phyloP scores from a whole-genome alignment of 768 basidiomycete species.

The Calocera viscosa region DNA sequence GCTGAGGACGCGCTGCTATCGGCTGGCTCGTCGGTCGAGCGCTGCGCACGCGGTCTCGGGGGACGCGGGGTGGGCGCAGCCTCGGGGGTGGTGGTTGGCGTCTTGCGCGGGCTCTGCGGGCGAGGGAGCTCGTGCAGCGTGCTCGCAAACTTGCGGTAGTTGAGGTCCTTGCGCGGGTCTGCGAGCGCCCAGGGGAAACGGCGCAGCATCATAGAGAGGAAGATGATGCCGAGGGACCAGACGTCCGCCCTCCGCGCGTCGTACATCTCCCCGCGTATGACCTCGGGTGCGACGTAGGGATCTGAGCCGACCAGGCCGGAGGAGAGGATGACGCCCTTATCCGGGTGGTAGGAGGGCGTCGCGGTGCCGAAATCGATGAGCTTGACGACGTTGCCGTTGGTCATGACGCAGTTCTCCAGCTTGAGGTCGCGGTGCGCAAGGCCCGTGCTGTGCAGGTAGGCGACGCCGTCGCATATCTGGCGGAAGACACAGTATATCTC shows the following conservation, averaged over 20 bases:
- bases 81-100: not conserved
- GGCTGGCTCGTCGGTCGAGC: not conserved
- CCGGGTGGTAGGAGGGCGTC: conserved; percentile 96
- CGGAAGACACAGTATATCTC: conserved; percentile 99
- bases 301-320: conserved; percentile 92
- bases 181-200: conserved; percentile 99
- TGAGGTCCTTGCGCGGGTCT: conserved; percentile 82
- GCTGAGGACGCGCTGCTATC: not conserved
- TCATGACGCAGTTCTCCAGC: conserved; percentile 99
- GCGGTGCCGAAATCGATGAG: conserved; percentile 99
- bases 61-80: not conserved
- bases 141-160: conserved; percentile 81
- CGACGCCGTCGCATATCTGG: conserved; percentile 95
- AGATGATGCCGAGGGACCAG: conserved; percentile 96
- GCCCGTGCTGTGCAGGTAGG: conserved; percentile 94
- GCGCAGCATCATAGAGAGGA: conserved; percentile 95
- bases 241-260: conserved; percentile 97
- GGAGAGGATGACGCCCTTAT: conserved; percentile 63
- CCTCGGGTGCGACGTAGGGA: conserved; percentile 96
- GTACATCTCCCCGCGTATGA: conserved; percentile 64
- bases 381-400: conserved; percentile 81
- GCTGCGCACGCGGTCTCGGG: not conserved
- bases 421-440: conserved; percentile 98
- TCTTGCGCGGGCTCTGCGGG: conserved; percentile 22
- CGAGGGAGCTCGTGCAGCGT: conserved; percentile 77